Base-by-base conservation (phyloP, 1,139 yeast species). In the Kurtzmaniella quercitrusa region DNA sequence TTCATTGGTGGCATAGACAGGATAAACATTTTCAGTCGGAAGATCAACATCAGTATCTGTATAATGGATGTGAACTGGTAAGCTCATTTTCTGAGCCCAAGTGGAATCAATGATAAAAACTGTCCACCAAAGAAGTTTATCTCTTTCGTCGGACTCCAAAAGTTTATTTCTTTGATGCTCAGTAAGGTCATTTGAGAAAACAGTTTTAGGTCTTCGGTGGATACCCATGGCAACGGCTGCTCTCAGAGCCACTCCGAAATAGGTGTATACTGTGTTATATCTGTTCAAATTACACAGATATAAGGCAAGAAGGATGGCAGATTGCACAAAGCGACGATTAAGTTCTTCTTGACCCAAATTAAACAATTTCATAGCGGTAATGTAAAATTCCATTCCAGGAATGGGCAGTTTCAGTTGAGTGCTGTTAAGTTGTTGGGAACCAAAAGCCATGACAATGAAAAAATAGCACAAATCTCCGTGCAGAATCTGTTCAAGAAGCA, bases 41-140 rank as follows among this genome's bases (percentile, higher is more conserved):
- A 74, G 56, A 38, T 74, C 79, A 18, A 73, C 75, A 44, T 74
- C 79, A 3, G 79, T 74, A 50, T 75, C 78, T 16, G 75, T 65
- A 48, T 66, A 71, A 45, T 71, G 73, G 38, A 76, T 68, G 51
- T 73, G 78, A 20, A 73, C 68, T 0, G 74, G 73, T 48, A 66
- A 60, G 39, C 68, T 63, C 50, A 75, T 63, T 43, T 75, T 71
- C 2, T 80, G 68, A 3, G 78, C 69, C 74, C 80, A 76, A 11
- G 71, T 63, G 14, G 73, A 68, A 51, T 76, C 80, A 47, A 74
- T 65, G 5, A 74, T 67, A 51, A 71, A 76, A 3, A 74, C 67
- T 3, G 80, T 66, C 82, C 82, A 77, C 80, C 81, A 77, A 9
- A 76, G 53, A 34, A 79, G 60, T 50, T 76, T 72, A 11, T 69